phyloP scores from a whole-genome alignment of 2,329 filamentous ascomycete genomes.

The Trichocomaceae sp. region DNA sequence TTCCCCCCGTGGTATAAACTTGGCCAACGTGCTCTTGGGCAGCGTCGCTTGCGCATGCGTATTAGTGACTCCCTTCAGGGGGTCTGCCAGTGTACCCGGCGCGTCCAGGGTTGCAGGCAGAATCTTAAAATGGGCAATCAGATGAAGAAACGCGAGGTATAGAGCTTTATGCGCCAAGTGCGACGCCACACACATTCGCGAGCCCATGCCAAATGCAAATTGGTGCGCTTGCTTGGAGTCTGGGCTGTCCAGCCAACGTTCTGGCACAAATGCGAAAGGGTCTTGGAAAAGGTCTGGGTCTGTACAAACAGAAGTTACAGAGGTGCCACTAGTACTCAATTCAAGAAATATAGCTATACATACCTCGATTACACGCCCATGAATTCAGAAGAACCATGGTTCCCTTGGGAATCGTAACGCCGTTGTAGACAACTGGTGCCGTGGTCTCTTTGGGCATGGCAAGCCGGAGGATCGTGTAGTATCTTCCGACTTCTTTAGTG shows the following conservation, averaged over 20 bases:
- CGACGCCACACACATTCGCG: conserved; percentile 14
- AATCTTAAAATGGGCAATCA: conserved; percentile 13
- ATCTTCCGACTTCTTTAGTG: conserved; percentile 13
- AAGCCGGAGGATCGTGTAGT: conserved; percentile 14
- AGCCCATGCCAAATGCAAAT: conserved; percentile 13
- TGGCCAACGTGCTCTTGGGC: neutral
- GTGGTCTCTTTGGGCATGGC: conserved; percentile 11
- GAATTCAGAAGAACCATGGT: conserved; percentile 16
- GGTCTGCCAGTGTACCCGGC: conserved; percentile 1
- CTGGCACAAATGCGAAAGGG: conserved; percentile 9
- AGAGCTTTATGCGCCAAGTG: conserved; percentile 10
- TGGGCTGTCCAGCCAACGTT: conserved; percentile 15
- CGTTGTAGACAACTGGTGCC: conserved; percentile 11
- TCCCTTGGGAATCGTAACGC: conserved; percentile 11
- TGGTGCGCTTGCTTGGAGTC: conserved; percentile 13
- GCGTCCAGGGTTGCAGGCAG: conserved; percentile 3
- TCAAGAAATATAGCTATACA: neutral
- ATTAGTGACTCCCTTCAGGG: conserved; percentile 3
- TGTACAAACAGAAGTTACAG: neutral
- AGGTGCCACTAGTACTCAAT: neutral
- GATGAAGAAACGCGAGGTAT: conserved; percentile 11
- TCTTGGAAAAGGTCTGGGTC: neutral
- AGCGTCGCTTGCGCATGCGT: neutral
- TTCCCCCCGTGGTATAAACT: conserved; percentile 5
- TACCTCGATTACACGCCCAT: conserved; percentile 17